Conservation (phyloP, 352 stramenopile genomes). For the Elongisporangium undulatum region DNA sequence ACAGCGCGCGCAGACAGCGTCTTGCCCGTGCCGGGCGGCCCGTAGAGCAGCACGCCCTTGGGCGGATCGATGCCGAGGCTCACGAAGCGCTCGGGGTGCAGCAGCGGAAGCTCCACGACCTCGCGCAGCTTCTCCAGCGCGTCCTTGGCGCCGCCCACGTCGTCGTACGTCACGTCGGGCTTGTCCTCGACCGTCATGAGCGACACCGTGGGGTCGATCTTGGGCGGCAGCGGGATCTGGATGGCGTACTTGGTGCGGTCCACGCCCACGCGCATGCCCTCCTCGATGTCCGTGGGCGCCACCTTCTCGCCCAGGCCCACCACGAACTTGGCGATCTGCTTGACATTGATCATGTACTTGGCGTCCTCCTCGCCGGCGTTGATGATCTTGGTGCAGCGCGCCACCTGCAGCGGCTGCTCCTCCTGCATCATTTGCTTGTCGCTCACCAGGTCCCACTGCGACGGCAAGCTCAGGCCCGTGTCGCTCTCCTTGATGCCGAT, state of each 20-base stretch:
- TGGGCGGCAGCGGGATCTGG: slow-evolving; percentile 97
- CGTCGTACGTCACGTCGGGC: slow-evolving; percentile 99
- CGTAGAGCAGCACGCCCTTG: slow-evolving; percentile 98
- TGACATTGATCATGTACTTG: slow-evolving; percentile 99
- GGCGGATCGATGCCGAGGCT: slow-evolving; percentile 98
- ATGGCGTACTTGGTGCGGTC: slow-evolving; percentile 97
- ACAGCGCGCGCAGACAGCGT: slow-evolving; percentile 96
- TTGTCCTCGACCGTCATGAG: slow-evolving; percentile 98
- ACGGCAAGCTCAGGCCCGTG: slow-evolving; percentile 97
- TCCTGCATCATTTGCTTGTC: slow-evolving; percentile 99
- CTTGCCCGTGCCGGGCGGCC: slow-evolving; percentile 96
- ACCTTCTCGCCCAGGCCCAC: slow-evolving; percentile 98
- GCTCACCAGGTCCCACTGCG: slow-evolving; percentile 98
- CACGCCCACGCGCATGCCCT: slow-evolving; percentile 99
- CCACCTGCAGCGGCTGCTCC: slow-evolving; percentile 96
- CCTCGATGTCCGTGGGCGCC: slow-evolving; percentile 98
- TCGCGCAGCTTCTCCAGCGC: slow-evolving; percentile 98
- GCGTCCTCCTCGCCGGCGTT: slow-evolving; percentile 92
- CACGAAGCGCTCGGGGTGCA: slow-evolving; percentile 99
- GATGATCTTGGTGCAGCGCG: slow-evolving; percentile 95
- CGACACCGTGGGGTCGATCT: slow-evolving; percentile 98
- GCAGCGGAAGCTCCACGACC: slow-evolving; percentile 97
- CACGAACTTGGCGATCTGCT: slow-evolving; percentile 99
- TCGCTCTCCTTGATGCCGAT: slow-evolving; percentile 99
- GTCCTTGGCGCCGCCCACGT: slow-evolving; percentile 98